Conservation (phyloP, 2,329 filamentous ascomycete genomes). For the Ophiostoma montium region DNA sequence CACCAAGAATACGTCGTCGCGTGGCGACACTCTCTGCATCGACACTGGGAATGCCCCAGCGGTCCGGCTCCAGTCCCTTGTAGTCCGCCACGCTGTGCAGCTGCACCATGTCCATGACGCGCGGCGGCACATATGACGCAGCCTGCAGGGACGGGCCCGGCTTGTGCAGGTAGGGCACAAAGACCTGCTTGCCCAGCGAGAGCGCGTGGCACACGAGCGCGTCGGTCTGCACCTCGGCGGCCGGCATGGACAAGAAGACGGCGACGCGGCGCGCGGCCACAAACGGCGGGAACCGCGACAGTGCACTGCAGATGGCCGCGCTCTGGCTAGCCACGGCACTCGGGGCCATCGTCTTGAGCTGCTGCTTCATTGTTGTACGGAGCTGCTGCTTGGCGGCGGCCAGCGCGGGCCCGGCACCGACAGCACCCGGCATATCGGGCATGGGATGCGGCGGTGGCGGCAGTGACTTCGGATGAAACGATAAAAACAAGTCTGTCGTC, state of each 20-base stretch:
- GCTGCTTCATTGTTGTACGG: conserved; percentile 53
- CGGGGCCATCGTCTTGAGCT: conserved; percentile 45
- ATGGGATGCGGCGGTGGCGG: background rate
- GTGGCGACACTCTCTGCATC: conserved; percentile 46
- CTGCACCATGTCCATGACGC: conserved; percentile 90
- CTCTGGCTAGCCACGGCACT: conserved; percentile 56
- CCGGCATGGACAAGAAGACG: conserved; percentile 87
- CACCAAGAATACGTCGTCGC: conserved; percentile 62
- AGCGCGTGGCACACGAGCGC: conserved; percentile 73
- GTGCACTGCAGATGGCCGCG: conserved; percentile 44
- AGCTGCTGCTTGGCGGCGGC: conserved; percentile 63
- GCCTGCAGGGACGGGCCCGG: conserved; percentile 23
- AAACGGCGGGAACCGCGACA: conserved; percentile 61
- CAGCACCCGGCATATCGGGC: background rate
- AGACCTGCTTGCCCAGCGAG: conserved; percentile 65
- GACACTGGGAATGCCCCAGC: conserved; percentile 91
- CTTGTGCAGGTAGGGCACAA: conserved; percentile 77
- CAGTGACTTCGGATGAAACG: no score
- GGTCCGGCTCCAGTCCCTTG: conserved; percentile 59
- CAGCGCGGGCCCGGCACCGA: conserved; percentile 25
- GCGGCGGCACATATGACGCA: conserved; percentile 37
- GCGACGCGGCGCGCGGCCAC: conserved; percentile 60
- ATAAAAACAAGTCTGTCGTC: no score
- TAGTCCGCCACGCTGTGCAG: conserved; percentile 64
- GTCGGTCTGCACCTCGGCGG: conserved; percentile 72